phyloP scores from a whole-genome alignment of 148 eudicot species.

The Nyssa sinensis region DNA sequence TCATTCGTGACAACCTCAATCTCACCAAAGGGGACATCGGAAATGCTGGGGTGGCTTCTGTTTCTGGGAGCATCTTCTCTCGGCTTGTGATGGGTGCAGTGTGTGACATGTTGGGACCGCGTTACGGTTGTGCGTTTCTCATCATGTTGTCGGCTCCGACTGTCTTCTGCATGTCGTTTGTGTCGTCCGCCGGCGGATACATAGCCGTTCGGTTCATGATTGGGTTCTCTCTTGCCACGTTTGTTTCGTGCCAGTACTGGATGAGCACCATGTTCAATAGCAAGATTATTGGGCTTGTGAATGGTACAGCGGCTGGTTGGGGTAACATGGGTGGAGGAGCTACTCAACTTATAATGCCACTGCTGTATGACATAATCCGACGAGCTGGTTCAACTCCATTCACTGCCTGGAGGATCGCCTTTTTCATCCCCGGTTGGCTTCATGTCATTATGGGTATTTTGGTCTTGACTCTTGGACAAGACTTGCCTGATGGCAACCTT shows the following conservation, averaged over 20 bases:
- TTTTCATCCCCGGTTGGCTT: constrained; percentile 47
- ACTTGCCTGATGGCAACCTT: constrained; percentile 56
- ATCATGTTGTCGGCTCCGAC: constrained; percentile 23
- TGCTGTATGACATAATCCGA: constrained; percentile 29
- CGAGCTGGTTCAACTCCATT: constrained; percentile 38
- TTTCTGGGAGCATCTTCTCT: constrained; percentile 30
- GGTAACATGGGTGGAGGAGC: constrained; percentile 59
- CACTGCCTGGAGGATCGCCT: constrained; percentile 58
- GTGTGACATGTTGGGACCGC: constrained; percentile 24
- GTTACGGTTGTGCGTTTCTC: constrained; percentile 28
- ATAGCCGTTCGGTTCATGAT: constrained; percentile 48
- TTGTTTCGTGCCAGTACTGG: constrained; percentile 56
- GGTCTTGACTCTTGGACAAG: constrained; percentile 53
- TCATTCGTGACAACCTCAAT: constrained; percentile 32
- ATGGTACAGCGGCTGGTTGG: constrained; percentile 51
- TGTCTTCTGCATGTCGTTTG: constrained; percentile 21
- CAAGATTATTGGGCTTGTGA: constrained; percentile 43
- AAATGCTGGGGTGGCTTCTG: constrained; percentile 32
- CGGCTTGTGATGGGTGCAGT: constrained; percentile 28
- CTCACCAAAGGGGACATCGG: constrained; percentile 26
- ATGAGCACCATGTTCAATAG: constrained; percentile 51
- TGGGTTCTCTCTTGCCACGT: constrained; percentile 51
- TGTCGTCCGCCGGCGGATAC: constrained; percentile 18
- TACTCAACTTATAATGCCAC: constrained; percentile 48
- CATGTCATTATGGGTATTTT: constrained; percentile 40